Conservation (phyloP, 176 grass and related monocot species). For the Triticum turgidum region DNA sequence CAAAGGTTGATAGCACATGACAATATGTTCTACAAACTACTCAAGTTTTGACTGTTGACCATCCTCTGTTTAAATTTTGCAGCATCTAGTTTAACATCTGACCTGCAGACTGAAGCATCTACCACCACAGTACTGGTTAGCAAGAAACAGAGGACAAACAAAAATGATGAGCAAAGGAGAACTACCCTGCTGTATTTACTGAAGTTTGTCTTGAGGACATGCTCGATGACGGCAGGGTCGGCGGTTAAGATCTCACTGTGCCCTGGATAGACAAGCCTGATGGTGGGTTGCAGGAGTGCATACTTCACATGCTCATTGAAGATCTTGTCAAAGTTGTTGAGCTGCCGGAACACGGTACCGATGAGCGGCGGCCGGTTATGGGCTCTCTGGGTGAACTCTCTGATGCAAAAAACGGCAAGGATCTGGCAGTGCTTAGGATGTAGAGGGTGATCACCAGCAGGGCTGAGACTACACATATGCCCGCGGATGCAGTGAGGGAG, state of each 20-base stretch:
- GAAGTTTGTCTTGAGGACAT: conserved; percentile 61
- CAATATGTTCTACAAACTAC: no score
- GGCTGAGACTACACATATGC: not conserved
- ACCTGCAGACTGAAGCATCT: not conserved
- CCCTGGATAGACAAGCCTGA: conserved; percentile 29
- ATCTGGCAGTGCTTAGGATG: conserved; percentile 10
- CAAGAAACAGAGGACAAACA: not conserved
- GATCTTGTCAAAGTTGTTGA: conserved; percentile 36
- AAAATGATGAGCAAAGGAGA: not conserved
- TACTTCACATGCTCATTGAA: conserved; percentile 41
- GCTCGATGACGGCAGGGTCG: conserved; percentile 47
- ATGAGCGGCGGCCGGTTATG: conserved; percentile 29
- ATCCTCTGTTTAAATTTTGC: not conserved
- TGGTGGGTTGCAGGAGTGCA: conserved; percentile 34
- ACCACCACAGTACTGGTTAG: not conserved
- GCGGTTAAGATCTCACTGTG: conserved; percentile 31
- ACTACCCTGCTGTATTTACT: conserved; percentile 58
- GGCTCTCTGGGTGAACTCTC: conserved; percentile 17
- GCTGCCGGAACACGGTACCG: conserved; percentile 36
- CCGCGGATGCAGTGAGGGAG: not conserved
- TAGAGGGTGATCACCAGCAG: conserved; percentile 32
- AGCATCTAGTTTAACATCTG: not conserved
- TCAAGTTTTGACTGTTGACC: not conserved
- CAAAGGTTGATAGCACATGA: no score
- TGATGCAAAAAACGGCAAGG: conserved; percentile 34